Conservation (phyloP, 169 alveolate genomes). For the Amoebophrya sp. region DNA sequence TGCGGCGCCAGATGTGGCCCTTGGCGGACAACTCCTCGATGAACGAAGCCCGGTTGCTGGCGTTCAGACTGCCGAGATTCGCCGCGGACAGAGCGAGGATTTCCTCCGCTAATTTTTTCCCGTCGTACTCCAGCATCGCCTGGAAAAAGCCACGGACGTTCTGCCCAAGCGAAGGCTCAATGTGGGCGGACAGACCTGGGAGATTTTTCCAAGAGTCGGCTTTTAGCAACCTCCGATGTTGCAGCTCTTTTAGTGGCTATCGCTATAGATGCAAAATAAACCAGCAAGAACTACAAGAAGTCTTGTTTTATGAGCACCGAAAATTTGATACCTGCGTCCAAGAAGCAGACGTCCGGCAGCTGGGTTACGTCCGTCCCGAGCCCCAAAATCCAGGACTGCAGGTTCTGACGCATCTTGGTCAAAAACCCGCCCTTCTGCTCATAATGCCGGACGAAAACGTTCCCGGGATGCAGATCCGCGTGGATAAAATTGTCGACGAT, state of each 20-base stretch:
- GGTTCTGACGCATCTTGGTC: background rate
- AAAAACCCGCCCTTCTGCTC: background rate
- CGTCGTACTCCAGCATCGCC: background rate
- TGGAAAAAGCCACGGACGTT: background rate
- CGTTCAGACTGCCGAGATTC: background rate
- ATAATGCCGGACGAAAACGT: background rate
- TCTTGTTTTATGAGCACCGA: background rate
- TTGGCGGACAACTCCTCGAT: background rate
- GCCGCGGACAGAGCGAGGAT: background rate
- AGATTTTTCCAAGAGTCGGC: no score
- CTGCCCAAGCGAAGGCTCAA: background rate
- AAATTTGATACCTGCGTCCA: background rate
- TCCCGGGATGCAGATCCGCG: conserved; percentile 1
- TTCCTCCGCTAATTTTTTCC: background rate
- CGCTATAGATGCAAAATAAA: no score
- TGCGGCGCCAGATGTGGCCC: conserved; percentile 13
- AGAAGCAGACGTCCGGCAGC: background rate
- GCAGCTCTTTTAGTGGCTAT: no score
- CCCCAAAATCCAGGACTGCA: background rate
- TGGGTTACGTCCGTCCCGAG: background rate
- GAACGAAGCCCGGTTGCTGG: background rate
- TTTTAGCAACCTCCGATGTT: no score
- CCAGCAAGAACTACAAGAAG: no score
- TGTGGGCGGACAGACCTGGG: background rate
- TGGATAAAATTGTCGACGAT: background rate